These are phyloP conservation scores for Rhizopogon rudus DNA, from an alignment of 768 basidiomycete genomes.

Conservation along the genomic window DNA sequence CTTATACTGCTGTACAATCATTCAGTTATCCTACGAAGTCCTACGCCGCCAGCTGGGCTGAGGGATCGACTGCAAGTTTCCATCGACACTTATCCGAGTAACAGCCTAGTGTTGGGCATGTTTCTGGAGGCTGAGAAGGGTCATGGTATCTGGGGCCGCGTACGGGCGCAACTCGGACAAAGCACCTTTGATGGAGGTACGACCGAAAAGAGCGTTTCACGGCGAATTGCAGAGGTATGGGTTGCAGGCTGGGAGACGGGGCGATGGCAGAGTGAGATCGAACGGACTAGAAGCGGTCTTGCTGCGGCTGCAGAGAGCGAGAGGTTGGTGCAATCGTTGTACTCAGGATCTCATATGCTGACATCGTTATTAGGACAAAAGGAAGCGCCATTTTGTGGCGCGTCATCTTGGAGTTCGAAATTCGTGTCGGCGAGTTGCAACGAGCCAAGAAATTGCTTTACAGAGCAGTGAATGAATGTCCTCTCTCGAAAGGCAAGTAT, in stretches of 20 bases:
- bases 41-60: conserved; percentile 53
- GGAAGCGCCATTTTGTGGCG: conserved; percentile 68
- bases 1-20: conserved; percentile 61
- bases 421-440: conserved; percentile 50
- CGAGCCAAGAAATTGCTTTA: conserved; percentile 71
- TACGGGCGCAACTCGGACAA: conserved; percentile 53
- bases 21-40: conserved; percentile 45
- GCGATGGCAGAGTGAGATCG: conserved; percentile 64
- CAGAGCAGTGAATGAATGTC: conserved; percentile 71
- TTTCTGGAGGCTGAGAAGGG: conserved; percentile 77
- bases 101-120: conserved; percentile 66
- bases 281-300: conserved; percentile 64
- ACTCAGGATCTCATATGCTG: not conserved
- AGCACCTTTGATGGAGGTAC: conserved; percentile 25
- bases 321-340: conserved; percentile 40
- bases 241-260: conserved; percentile 74
- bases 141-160: conserved; percentile 73
- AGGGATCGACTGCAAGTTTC: conserved; percentile 54
- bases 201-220: conserved; percentile 49
- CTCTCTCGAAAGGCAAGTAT: conserved; percentile 62
- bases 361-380: conserved; percentile 45
- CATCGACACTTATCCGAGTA: conserved; percentile 56
- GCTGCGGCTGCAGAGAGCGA: conserved; percentile 58
- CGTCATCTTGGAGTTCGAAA: conserved; percentile 74
- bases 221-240: conserved; percentile 71